Conservation (phyloP, 1,284 basidiomycete genomes). For the Heterobasidion irregulare region DNA sequence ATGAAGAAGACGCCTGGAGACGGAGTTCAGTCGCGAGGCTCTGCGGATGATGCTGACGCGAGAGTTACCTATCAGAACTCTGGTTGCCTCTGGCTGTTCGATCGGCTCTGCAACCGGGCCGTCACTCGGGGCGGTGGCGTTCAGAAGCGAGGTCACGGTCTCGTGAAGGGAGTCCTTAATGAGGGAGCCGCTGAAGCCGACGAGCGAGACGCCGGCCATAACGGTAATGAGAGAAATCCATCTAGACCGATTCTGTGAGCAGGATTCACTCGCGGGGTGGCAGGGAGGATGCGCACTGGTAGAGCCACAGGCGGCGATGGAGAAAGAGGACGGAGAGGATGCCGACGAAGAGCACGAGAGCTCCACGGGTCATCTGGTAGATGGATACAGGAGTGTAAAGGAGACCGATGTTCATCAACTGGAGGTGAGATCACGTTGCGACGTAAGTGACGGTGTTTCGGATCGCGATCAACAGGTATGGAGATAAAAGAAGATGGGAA, state of each 20-base stretch:
- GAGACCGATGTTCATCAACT: constrained; percentile 93
- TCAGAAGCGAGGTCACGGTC: constrained; percentile 12
- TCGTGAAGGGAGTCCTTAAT: constrained; percentile 66
- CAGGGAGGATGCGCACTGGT: constrained; percentile 46
- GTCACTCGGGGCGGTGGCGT: constrained; percentile 8
- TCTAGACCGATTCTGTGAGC: constrained; percentile 29
- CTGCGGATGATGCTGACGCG: constrained; percentile 1
- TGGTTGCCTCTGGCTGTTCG: constrained; percentile 52
- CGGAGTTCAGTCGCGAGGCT: constrained; percentile 6
- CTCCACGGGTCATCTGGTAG: constrained; percentile 97
- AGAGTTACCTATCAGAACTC: constrained; percentile 54
- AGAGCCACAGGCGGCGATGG: constrained; percentile 68
- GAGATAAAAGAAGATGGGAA: not conserved
- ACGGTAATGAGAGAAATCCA: constrained; percentile 91
- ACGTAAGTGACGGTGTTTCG: not conserved
- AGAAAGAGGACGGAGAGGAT: constrained; percentile 91
- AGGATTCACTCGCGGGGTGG: constrained; percentile 2
- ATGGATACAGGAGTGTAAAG: constrained; percentile 96
- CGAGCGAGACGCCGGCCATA: constrained; percentile 84
- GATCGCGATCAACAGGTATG: not conserved
- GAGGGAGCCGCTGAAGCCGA: constrained; percentile 87
- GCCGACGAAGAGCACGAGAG: constrained; percentile 95
- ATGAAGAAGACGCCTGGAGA: constrained; percentile 79
- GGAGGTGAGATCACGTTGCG: constrained; percentile 13
- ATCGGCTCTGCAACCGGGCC: constrained; percentile 27